Evolutionary conservation across 495 filamentous ascomycete genomes (phyloP).

Genomic region (Penicillium waksmanii): DNA sequence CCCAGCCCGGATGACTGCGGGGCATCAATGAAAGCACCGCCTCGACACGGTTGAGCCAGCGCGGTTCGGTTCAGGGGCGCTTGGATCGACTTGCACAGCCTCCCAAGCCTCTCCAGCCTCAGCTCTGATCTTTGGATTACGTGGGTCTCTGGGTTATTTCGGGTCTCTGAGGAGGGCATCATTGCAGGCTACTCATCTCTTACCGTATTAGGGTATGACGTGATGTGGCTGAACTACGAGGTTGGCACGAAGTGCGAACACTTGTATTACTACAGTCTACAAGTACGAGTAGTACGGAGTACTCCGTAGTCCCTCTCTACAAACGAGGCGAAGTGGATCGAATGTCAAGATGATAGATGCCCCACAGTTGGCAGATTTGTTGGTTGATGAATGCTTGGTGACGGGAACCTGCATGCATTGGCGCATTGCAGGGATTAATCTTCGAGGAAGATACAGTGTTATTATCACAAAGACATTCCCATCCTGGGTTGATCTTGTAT

Average conservation of each 20-base stretch:
- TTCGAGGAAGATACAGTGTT: background rate
- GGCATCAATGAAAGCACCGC: slow-evolving; percentile 25
- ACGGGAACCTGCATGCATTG: slow-evolving; percentile 11
- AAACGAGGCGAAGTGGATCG: too few species aligned
- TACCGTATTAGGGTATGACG: too few species aligned
- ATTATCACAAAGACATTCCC: too few species aligned
- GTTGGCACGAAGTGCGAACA: too few species aligned
- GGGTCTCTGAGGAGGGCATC: background rate
- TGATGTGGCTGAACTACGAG: too few species aligned
- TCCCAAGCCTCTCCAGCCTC: slow-evolving; percentile 13
- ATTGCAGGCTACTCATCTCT: too few species aligned
- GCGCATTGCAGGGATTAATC: background rate
- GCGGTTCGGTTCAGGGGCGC: background rate
- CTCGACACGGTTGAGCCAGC: slow-evolving; percentile 8
- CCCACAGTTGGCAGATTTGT: slow-evolving; percentile 6
- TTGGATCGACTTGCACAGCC: slow-evolving; percentile 23
- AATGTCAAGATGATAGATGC: background rate
- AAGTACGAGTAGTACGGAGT: too few species aligned
- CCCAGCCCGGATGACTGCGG: slow-evolving; percentile 5
- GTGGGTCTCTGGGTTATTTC: background rate
- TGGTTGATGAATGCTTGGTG: too few species aligned
- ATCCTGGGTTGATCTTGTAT: too few species aligned
- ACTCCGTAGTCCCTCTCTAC: too few species aligned
- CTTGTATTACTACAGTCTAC: too few species aligned
- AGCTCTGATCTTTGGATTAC: background rate